Conservation (phyloP, 2,329 filamentous ascomycete genomes). For the Pestalotiopsis sp. region DNA sequence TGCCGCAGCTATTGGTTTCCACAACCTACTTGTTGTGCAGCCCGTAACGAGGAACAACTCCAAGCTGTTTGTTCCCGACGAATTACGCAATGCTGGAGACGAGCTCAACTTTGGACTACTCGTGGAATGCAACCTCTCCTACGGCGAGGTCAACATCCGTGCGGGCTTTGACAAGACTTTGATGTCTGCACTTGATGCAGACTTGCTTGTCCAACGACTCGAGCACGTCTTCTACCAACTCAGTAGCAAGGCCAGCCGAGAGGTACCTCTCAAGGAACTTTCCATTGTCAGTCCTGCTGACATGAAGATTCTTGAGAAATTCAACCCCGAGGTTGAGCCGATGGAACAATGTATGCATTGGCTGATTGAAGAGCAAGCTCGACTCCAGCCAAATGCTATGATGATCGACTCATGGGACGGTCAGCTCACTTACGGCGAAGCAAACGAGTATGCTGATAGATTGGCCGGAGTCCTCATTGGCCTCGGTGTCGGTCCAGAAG, state of each 20-base stretch:
- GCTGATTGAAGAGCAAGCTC: constrained; percentile 8
- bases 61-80: not conserved
- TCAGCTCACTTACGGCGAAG: constrained; percentile 30
- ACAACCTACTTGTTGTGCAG: constrained; percentile 12
- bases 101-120: constrained; percentile 5
- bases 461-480: constrained; percentile 26
- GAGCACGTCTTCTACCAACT: constrained; percentile 3
- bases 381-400: not conserved
- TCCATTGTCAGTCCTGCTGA: constrained; percentile 5
- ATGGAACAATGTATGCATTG: constrained; percentile 11
- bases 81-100: constrained; percentile 3
- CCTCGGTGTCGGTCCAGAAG: constrained; percentile 30
- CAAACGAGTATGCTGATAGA: constrained; percentile 26
- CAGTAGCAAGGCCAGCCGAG: not conserved
- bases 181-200: not conserved
- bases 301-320: constrained; percentile 34
- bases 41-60: constrained; percentile 1
- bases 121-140: not conserved
- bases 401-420: constrained; percentile 31
- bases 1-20: constrained; percentile 9
- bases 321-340: constrained; percentile 6
- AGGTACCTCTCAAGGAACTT: not conserved
- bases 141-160: constrained; percentile 8
- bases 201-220: not conserved
- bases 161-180: constrained; percentile 12